Percentiles rank a stretch among this genome's conserved stretches.
Conservation (phyloP, 179 eudicot genomes). For the Vitellaria paradoxa region DNA sequence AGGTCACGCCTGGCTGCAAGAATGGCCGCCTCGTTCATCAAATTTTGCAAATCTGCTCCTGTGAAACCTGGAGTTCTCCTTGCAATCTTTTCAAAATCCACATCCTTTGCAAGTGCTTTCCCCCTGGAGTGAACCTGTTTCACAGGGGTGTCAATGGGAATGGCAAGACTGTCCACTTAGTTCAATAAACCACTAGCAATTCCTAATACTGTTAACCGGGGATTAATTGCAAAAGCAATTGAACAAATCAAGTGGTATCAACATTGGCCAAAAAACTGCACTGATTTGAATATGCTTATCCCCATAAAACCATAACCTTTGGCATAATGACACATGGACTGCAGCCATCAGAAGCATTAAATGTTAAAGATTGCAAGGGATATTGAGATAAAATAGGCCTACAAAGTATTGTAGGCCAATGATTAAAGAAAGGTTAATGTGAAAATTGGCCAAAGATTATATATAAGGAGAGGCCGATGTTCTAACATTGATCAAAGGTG, state of each 20-base stretch:
- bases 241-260: background rate
- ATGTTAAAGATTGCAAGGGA: too few relatives aligned
- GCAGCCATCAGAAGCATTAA: too few relatives aligned
- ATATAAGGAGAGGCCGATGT: too few relatives aligned
- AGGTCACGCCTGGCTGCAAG: constrained; percentile 97
- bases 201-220: background rate
- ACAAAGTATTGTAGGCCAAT: too few relatives aligned
- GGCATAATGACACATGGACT: too few relatives aligned
- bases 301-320: too few relatives aligned
- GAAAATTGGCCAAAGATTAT: too few relatives aligned
- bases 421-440: too few relatives aligned
- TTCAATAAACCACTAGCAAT: background rate
- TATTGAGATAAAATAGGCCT: too few relatives aligned
- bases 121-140: constrained; percentile 91
- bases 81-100: constrained; percentile 87
- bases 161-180: background rate
- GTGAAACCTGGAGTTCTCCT: constrained; percentile 99
- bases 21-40: constrained; percentile 99
- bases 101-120: constrained; percentile 92
- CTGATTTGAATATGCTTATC: background rate
- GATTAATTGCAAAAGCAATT: constrained; percentile 8
- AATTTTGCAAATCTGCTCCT: constrained; percentile 93
- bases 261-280: background rate
- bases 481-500: too few relatives aligned
- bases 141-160: background rate